These are phyloP conservation scores for Hypoxylon crocopeplum DNA, from an alignment of 495 filamentous ascomycete species.

Conservation along the genomic window DNA sequence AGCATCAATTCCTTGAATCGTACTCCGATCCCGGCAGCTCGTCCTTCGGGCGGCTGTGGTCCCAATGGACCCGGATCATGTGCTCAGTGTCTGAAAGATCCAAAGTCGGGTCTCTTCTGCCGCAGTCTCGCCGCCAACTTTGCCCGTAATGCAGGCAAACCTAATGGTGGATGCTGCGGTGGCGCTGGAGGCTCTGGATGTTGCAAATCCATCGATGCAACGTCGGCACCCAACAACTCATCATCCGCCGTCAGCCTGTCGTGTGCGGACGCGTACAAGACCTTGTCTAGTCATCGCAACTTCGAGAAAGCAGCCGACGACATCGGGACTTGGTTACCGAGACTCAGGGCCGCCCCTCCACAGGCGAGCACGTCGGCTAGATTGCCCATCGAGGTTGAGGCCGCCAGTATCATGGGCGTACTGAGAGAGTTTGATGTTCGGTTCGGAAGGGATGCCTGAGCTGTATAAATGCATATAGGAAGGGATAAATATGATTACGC, in stretches of 20 bases:
- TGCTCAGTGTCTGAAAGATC: slow-evolving; percentile 77
- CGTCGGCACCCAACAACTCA: slow-evolving; percentile 5
- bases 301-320: slow-evolving; percentile 80
- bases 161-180: slow-evolving; percentile 50
- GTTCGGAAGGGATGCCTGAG: slow-evolving; percentile 60
- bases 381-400: slow-evolving; percentile 79
- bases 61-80: slow-evolving; percentile 81
- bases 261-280: slow-evolving; percentile 84
- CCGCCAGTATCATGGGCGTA: slow-evolving; percentile 85
- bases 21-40: slow-evolving; percentile 23
- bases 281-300: slow-evolving; percentile 78
- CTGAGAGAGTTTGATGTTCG: slow-evolving; percentile 82
- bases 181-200: slow-evolving; percentile 44
- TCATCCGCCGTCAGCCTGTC: slow-evolving; percentile 52
- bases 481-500: background rate
- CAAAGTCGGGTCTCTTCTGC: slow-evolving; percentile 84
- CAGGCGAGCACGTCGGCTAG: slow-evolving; percentile 43
- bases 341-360: slow-evolving; percentile 66
- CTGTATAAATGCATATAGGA: background rate
- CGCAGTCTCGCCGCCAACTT: slow-evolving; percentile 77
- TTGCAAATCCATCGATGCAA: slow-evolving; percentile 34
- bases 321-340: slow-evolving; percentile 75
- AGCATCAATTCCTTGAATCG: slow-evolving; percentile 44
- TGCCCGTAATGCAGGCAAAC: slow-evolving; percentile 46
- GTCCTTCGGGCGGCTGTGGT: slow-evolving; percentile 54